Evolutionary conservation across 345 rosid species (phyloP).

Genomic region (Camelina neglecta): DNA sequence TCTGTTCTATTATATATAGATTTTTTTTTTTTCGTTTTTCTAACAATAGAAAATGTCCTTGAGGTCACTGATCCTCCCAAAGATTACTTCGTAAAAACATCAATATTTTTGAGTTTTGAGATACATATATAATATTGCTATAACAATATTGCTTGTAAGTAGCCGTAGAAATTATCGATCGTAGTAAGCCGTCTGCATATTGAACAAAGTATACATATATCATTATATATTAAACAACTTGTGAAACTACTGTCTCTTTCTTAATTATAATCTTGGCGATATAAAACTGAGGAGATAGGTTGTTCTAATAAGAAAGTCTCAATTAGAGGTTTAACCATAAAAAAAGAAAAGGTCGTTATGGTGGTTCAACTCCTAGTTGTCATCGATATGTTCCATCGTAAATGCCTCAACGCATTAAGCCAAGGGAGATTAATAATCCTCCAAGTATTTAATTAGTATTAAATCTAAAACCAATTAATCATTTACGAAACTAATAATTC

Average conservation of each 20-base stretch:
- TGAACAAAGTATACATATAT: neutral
- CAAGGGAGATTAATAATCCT: conserved; percentile 14
- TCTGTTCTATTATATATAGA: neutral
- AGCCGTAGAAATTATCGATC: neutral
- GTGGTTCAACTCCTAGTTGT: conserved; percentile 43
- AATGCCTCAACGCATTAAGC: conserved; percentile 36
- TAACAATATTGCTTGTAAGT: neutral
- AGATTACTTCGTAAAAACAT: conserved; percentile 2
- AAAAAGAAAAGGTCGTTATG: conserved; percentile 17
- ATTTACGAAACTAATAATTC: conserved; percentile 9
- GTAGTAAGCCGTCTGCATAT: neutral
- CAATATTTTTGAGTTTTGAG: conserved; percentile 5
- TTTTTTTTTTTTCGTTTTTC: neutral
- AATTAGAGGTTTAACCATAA: conserved; percentile 20
- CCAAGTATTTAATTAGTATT: neutral
- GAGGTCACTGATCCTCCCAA: neutral
- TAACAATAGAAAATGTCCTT: neutral
- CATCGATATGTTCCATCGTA: conserved; percentile 34
- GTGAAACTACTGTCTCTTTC: conserved; percentile 22
- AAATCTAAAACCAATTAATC: neutral
- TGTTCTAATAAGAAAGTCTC: conserved; percentile 19
- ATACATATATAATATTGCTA: neutral
- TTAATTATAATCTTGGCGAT: neutral
- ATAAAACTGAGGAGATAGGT: neutral
- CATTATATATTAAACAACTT: neutral